A percentile compares a stretch with the other conserved stretches of the same genome.
These are phyloP conservation scores for Diospyros kaki DNA, from an alignment of 148 eudicot genomes.

Conservation along the genomic window DNA sequence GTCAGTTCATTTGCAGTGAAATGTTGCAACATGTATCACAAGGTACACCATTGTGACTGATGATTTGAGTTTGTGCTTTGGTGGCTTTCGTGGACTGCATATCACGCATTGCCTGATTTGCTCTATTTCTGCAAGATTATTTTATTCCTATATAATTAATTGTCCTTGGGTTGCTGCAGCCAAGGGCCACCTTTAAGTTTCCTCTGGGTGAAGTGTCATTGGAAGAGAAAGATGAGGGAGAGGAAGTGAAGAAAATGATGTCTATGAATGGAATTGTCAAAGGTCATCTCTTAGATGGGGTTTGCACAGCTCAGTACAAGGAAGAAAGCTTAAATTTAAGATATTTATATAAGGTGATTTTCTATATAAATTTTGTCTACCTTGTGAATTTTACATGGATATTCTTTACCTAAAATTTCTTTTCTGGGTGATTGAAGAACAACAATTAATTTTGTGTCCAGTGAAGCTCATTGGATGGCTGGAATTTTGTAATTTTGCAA, in stretches of 20 bases:
- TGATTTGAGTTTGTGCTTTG: neutral
- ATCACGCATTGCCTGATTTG: constrained; percentile 17
- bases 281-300: constrained; percentile 68
- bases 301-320: constrained; percentile 61
- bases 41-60: neutral
- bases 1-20: neutral
- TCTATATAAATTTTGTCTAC: constrained; percentile 11
- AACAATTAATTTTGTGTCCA: neutral
- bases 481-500: neutral
- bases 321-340: constrained; percentile 65
- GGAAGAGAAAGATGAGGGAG: constrained; percentile 67
- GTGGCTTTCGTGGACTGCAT: constrained; percentile 9
- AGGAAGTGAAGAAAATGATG: constrained; percentile 52
- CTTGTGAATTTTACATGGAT: neutral
- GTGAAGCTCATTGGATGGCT: neutral
- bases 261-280: constrained; percentile 60
- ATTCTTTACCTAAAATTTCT: neutral
- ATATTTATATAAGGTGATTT: constrained; percentile 80
- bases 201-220: constrained; percentile 83
- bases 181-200: constrained; percentile 73
- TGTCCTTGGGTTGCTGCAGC: constrained; percentile 49
- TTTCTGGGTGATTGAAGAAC: neutral
- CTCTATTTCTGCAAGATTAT: neutral
- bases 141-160: constrained; percentile 8
- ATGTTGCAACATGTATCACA: neutral